phyloP scores from a whole-genome alignment of 176 grass and related monocot species.

The Phoenix dactylifera region DNA sequence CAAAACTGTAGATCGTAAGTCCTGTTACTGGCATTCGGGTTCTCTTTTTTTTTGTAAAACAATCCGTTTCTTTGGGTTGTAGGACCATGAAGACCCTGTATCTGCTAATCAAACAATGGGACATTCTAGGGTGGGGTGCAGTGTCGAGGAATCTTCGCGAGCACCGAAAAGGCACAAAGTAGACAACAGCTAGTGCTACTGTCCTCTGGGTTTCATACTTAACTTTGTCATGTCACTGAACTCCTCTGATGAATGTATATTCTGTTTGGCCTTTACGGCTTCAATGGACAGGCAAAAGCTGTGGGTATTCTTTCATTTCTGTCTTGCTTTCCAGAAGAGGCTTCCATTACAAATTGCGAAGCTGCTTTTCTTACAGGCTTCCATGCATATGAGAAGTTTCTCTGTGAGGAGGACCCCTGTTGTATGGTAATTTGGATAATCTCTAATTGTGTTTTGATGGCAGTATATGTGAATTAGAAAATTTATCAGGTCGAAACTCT shows the following conservation, averaged over 20 bases:
- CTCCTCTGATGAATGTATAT: background rate
- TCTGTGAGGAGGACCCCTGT: background rate
- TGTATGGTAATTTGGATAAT: conserved; percentile 24
- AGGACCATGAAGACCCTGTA: conserved; percentile 27
- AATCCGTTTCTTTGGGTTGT: background rate
- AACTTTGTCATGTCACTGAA: background rate
- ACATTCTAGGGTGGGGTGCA: conserved; percentile 13
- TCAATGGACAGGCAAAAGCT: conserved; percentile 5
- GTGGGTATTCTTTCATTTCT: conserved; percentile 39
- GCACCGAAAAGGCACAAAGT: conserved; percentile 48
- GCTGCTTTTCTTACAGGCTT: conserved; percentile 68
- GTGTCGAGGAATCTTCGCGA: conserved; percentile 18
- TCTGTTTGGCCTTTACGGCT: conserved; percentile 16
- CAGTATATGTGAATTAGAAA: no score
- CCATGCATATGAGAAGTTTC: conserved; percentile 58
- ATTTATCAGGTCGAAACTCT: no score
- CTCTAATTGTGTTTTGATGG: background rate
- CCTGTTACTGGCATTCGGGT: no score
- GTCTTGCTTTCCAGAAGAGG: conserved; percentile 10
- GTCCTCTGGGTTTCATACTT: background rate
- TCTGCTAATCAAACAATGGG: conserved; percentile 22
- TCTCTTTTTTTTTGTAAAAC: no score
- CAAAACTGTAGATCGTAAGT: no score
- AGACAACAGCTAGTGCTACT: conserved; percentile 25
- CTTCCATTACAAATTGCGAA: conserved; percentile 56